Evolutionary conservation across 2,329 filamentous ascomycete genomes (phyloP), one percentile per base, ranked within the genome.

Genomic region (Madurella fahalii): DNA sequence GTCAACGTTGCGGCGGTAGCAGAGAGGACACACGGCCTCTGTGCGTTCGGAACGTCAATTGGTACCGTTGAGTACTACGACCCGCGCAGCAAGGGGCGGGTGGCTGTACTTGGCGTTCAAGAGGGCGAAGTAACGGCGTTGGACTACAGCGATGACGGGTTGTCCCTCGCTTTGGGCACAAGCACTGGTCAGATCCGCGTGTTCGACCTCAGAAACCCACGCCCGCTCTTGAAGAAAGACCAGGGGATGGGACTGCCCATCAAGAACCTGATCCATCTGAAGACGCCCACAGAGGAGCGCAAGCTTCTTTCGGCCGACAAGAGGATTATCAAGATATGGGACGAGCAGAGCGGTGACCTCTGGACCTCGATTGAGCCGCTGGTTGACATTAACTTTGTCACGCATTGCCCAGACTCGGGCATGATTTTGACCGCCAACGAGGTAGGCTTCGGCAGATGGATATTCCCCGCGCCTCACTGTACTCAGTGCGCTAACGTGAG

Each of bases 61-160:
- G 93, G 94, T n/a, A 96, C 93, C 1, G 90, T 97, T 25, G 94
- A 99, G 68, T 93, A 97, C 66, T 99, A 92, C 90, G 94, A 99
- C 68, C 82, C 92, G 1, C 82, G 94, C 56, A 91, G 89, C 31
- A 87, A 90, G 67, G 87, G 86, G 52, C 81, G 90, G 54, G 87
- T 93, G 11, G 92, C 90, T 15, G 80, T 93, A 16, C 76, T 99
- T 2, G 79, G 86, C 12, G 81, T 78, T 0, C 80, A 84, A 54
- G 81, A 85, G 56, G 83, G 83, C 32, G 87, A 90, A 66, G 85
- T 96, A 44, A 96, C 93, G 0, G 90, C 94, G 0, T 75, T 99
- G 44, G 85, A 95, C 60, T 99, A 96, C 69, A 85, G 88, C 62
- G 80, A 83, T 15, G 90, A 89, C 0, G 94, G 94, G 0, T 77